Conservation (phyloP, 768 basidiomycete genomes). For the Gloeopeniophorella convolvens region DNA sequence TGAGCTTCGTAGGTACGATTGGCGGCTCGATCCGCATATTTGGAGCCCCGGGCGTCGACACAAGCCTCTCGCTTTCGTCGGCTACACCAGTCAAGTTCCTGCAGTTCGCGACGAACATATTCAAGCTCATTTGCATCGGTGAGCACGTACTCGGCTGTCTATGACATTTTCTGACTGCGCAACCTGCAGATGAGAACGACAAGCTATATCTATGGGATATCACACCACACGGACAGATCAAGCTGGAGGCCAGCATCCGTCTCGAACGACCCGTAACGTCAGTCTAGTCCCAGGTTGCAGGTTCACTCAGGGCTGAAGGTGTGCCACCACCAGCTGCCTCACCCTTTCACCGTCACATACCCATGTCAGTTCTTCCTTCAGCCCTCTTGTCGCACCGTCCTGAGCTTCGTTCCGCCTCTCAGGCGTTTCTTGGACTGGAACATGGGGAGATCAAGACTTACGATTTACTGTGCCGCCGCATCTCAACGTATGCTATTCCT, state of each 20-base stretch:
- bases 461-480: slow-evolving; percentile 61
- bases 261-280: slow-evolving; percentile 41
- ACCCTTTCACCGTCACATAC: slow-evolving; percentile 62
- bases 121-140: slow-evolving; percentile 61
- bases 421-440: slow-evolving; percentile 45
- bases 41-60: slow-evolving; percentile 61
- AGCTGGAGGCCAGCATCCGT: slow-evolving; percentile 40
- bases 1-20: slow-evolving; percentile 44
- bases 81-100: slow-evolving; percentile 48
- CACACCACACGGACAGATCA: slow-evolving; percentile 44
- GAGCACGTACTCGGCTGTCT: slow-evolving; percentile 21
- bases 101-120: slow-evolving; percentile 49
- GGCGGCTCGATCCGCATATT: slow-evolving; percentile 58
- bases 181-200: slow-evolving; percentile 45
- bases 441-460: slow-evolving; percentile 65
- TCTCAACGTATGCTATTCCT: slow-evolving; percentile 62
- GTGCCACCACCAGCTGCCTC: slow-evolving; percentile 36
- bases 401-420: slow-evolving; percentile 3
- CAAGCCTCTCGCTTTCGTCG: slow-evolving; percentile 40
- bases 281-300: slow-evolving; percentile 10
- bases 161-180: too few relatives aligned
- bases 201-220: slow-evolving; percentile 59
- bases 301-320: not conserved
- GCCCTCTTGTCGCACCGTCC: not conserved
- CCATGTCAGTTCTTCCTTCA: slow-evolving; percentile 44